These are phyloP conservation scores for Claviceps digitariae DNA, from an alignment of 2,329 filamentous ascomycete species.

Conservation along the genomic window DNA sequence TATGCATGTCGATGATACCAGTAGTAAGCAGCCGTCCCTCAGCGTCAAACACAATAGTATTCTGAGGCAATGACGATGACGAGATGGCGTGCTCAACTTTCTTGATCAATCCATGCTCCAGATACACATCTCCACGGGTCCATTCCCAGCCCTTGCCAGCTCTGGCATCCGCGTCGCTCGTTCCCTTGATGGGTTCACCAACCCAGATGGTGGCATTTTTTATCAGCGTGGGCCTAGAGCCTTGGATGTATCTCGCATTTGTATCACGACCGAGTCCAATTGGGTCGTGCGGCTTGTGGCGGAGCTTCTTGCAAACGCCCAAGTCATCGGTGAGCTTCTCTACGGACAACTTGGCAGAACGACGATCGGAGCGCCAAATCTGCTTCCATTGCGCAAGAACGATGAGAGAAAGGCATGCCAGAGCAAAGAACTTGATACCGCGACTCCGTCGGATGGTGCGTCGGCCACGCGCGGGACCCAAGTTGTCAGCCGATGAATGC, in stretches of 20 bases:
- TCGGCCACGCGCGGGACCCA: constrained; percentile 10
- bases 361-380: constrained; percentile 16
- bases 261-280: constrained; percentile 40
- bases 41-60: constrained; percentile 41
- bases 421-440: constrained; percentile 26
- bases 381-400: constrained; percentile 36
- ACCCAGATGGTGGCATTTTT: constrained; percentile 55
- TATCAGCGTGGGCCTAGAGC: constrained; percentile 47
- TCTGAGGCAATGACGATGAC: constrained; percentile 26
- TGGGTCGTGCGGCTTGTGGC: constrained; percentile 39
- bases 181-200: constrained; percentile 42
- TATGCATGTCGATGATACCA: constrained; percentile 62
- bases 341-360: constrained; percentile 30
- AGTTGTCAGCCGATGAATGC: background rate
- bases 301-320: constrained; percentile 40
- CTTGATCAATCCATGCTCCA: constrained; percentile 48
- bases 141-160: constrained; percentile 47
- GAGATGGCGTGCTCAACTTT: constrained; percentile 33
- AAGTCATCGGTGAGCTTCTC: constrained; percentile 40
- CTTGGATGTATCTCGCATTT: constrained; percentile 47
- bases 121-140: constrained; percentile 44
- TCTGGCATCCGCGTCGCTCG: constrained; percentile 37
- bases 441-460: constrained; percentile 28
- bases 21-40: constrained; percentile 47
- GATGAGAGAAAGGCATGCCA: constrained; percentile 37